These are phyloP conservation scores for Seminavis robusta DNA, from an alignment of 108 stramenopile species.

Conservation along the genomic window DNA sequence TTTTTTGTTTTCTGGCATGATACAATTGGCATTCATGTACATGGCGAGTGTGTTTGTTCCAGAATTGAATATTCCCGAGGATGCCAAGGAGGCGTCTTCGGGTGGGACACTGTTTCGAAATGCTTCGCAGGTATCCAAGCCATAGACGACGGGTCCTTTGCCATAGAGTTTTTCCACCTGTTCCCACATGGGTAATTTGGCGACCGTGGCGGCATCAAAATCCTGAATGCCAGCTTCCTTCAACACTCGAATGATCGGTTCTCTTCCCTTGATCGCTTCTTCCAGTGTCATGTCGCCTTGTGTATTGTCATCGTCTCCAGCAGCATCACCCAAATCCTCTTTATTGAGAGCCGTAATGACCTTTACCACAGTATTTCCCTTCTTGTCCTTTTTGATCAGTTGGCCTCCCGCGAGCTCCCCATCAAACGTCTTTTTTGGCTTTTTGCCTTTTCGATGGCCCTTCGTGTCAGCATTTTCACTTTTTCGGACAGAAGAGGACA, in stretches of 20 bases:
- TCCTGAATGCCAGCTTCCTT: constrained; percentile 32
- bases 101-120: constrained; percentile 45
- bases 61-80: constrained; percentile 76
- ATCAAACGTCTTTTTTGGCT: too few species aligned
- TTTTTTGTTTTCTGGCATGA: constrained; percentile 34
- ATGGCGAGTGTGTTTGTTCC: constrained; percentile 71
- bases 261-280: constrained; percentile 28
- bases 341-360: constrained; percentile 21
- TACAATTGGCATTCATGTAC: constrained; percentile 34
- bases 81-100: constrained; percentile 48
- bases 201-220: constrained; percentile 18
- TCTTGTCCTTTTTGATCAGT: neutral
- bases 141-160: constrained; percentile 47
- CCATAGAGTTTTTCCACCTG: constrained; percentile 58
- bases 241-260: constrained; percentile 16
- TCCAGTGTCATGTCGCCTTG: constrained; percentile 19
- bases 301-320: neutral
- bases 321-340: constrained; percentile 13
- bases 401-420: neutral
- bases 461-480: too few species aligned
- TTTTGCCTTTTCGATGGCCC: too few species aligned
- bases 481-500: too few species aligned
- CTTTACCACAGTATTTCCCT: constrained; percentile 19
- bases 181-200: constrained; percentile 34
- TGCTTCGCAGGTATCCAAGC: constrained; percentile 61